phyloP scores from a whole-genome alignment of 2,329 filamentous ascomycete genomes.

The Elsinoe australis region DNA sequence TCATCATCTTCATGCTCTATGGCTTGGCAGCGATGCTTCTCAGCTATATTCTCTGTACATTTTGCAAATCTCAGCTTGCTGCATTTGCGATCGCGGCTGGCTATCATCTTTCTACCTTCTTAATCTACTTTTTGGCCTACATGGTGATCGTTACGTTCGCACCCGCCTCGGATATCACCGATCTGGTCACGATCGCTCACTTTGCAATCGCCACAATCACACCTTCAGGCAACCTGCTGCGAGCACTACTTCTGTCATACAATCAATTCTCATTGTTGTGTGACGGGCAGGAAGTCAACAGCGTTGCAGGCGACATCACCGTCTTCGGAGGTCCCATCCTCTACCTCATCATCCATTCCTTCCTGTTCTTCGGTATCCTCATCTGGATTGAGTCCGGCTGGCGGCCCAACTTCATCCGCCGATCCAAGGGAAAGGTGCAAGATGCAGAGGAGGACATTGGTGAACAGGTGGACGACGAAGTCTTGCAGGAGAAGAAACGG shows the following conservation, averaged over 20 bases:
- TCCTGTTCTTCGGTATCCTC: conserved; percentile 63
- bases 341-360: conserved; percentile 67
- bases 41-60: conserved; percentile 74
- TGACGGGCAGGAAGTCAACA: conserved; percentile 53
- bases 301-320: conserved; percentile 61
- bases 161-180: conserved; percentile 60
- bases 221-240: conserved; percentile 67
- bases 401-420: conserved; percentile 50
- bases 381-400: conserved; percentile 73
- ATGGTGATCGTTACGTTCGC: conserved; percentile 57
- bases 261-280: conserved; percentile 82
- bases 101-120: conserved; percentile 53
- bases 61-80: conserved; percentile 68
- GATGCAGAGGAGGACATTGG: conserved; percentile 35
- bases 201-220: conserved; percentile 67
- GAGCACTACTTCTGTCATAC: conserved; percentile 66
- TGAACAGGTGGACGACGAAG: conserved; percentile 46
- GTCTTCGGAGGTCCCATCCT: conserved; percentile 79
- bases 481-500: conserved; percentile 56
- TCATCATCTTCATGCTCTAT: conserved; percentile 72
- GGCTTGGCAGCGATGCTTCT: conserved; percentile 69
- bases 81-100: conserved; percentile 78
- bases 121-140: conserved; percentile 43
- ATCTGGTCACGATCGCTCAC: conserved; percentile 59
- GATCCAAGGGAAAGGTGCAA: conserved; percentile 36